A percentile compares a stretch with the other conserved stretches of the same genome.
Evolutionary conservation across 768 basidiomycete genomes (phyloP).

Genomic region (Podaxis pistillaris): DNA sequence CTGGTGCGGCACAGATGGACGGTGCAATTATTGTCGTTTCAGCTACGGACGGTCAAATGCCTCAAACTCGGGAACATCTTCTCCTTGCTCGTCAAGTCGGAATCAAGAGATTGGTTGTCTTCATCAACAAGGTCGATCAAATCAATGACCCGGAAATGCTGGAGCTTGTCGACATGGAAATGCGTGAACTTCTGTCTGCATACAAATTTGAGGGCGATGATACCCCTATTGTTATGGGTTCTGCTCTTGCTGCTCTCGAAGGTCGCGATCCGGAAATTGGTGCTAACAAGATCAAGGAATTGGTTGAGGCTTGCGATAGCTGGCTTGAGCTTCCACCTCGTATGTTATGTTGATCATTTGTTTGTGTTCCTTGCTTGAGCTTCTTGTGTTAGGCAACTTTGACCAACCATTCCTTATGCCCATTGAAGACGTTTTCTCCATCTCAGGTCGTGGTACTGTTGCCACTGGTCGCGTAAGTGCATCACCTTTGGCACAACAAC

Average conservation of each 20-base stretch:
- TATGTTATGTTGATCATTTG: constrained; percentile 33
- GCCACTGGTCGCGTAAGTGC: constrained; percentile 83
- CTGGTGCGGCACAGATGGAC: constrained; percentile 98
- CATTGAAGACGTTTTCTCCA: constrained; percentile 96
- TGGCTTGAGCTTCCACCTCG: constrained; percentile 96
- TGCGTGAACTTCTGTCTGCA: constrained; percentile 88
- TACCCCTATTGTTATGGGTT: constrained; percentile 98
- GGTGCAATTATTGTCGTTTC: constrained; percentile 96
- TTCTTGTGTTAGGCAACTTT: constrained; percentile 67
- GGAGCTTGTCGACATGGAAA: constrained; percentile 99
- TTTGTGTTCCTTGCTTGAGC: not conserved
- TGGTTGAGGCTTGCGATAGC: constrained; percentile 83
- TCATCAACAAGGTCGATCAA: constrained; percentile 99
- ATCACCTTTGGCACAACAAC: not conserved
- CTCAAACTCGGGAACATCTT: constrained; percentile 97
- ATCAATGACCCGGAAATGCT: constrained; percentile 98
- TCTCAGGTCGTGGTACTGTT: constrained; percentile 97
- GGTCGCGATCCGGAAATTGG: constrained; percentile 81
- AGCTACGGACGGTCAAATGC: constrained; percentile 99
- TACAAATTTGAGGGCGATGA: constrained; percentile 98
- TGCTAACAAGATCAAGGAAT: constrained; percentile 71
- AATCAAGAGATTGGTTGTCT: constrained; percentile 95
- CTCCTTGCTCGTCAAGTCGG: constrained; percentile 98
- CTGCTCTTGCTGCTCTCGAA: constrained; percentile 92
- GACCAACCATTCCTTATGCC: constrained; percentile 98